These are phyloP conservation scores for Solanum clarkiae DNA, from an alignment of 257 asterid genomes.

Conservation along the genomic window DNA sequence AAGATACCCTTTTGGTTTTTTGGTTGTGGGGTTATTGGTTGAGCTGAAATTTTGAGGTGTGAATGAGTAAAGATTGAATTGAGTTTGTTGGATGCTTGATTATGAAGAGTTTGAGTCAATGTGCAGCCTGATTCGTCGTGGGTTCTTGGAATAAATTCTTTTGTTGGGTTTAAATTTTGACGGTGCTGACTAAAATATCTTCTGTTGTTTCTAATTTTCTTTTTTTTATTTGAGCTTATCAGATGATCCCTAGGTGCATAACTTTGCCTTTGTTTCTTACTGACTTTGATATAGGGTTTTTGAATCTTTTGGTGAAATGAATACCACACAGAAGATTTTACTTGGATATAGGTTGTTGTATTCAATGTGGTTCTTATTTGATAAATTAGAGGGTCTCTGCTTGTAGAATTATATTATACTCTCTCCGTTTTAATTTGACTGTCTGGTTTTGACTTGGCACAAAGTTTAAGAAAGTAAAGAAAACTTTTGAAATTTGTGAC, in stretches of 20 bases:
- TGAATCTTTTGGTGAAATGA: neutral
- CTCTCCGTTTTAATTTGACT: neutral
- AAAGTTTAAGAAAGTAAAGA: neutral
- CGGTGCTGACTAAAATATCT: neutral
- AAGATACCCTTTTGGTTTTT: neutral
- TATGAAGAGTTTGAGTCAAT: neutral
- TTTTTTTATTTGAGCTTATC: neutral
- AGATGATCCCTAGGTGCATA: neutral
- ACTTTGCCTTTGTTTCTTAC: neutral
- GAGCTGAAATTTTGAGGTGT: neutral
- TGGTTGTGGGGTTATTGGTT: neutral
- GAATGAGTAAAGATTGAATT: neutral
- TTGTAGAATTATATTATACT: neutral
- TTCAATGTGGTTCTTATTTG: neutral
- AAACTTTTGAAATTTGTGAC: neutral
- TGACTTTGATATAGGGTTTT: neutral
- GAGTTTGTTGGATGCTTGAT: neutral
- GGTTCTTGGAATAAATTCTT: neutral
- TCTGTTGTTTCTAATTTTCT: neutral
- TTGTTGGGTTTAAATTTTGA: slow-evolving; percentile 2
- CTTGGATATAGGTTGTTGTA: neutral
- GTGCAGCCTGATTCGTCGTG: neutral
- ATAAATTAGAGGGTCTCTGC: neutral
- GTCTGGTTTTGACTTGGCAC: neutral
- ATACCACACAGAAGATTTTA: neutral